Conservation (phyloP, 345 rosid species). For the Noccaea caerulescens region DNA sequence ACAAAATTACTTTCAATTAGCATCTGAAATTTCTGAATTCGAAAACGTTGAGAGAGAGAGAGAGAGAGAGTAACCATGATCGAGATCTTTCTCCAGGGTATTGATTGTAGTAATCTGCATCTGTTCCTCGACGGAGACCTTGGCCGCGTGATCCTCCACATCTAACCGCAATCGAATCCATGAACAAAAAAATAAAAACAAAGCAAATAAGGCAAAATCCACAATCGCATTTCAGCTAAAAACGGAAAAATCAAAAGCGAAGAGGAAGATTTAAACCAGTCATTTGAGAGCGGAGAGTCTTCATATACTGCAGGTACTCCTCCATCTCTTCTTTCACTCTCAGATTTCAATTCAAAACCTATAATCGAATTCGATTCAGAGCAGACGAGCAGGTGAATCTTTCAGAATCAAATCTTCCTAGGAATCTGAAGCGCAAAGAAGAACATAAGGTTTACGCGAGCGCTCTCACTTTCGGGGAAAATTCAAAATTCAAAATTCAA, state of each 20-base stretch:
- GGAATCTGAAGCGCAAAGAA: conserved; percentile 5
- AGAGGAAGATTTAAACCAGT: conserved; percentile 50
- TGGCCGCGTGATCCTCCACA: conserved; percentile 82
- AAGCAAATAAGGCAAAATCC: not conserved
- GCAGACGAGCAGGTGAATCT: not conserved
- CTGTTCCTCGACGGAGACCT: conserved; percentile 73
- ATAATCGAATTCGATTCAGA: not conserved
- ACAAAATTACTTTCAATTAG: not conserved
- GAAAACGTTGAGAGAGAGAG: not conserved
- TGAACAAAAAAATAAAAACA: not conserved
- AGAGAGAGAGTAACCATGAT: conserved; percentile 45
- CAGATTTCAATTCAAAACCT: conserved; percentile 15
- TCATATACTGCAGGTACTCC: conserved; percentile 80
- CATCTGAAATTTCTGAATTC: not conserved
- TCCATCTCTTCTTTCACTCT: conserved; percentile 57
- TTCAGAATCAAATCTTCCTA: conserved; percentile 9
- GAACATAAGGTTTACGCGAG: not conserved
- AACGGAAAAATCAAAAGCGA: not conserved
- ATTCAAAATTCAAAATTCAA: not conserved
- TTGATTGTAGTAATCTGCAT: conserved; percentile 57
- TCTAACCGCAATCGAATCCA: conserved; percentile 46
- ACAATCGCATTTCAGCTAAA: not conserved
- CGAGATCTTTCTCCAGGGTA: conserved; percentile 61
- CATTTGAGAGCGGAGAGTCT: conserved; percentile 78
- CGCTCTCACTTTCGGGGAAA: conserved; percentile 9